These are phyloP conservation scores for Penicillium ochrochloron DNA, from an alignment of 495 filamentous ascomycete genomes.

Conservation along the genomic window DNA sequence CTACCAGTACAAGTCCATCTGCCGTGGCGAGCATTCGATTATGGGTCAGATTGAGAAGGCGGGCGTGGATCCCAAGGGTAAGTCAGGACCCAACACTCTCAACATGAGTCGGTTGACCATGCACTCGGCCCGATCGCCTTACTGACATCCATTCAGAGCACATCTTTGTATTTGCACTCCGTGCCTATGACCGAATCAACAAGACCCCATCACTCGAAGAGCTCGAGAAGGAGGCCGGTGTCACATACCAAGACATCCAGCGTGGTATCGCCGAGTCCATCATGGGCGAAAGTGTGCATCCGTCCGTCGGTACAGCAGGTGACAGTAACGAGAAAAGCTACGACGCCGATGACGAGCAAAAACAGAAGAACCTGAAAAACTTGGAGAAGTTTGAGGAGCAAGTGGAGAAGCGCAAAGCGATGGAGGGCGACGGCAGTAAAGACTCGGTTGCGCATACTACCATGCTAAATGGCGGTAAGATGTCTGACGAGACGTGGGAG, in stretches of 20 bases:
- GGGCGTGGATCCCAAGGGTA: constrained; percentile 73
- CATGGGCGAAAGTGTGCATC: constrained; percentile 75
- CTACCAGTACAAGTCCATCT: constrained; percentile 96
- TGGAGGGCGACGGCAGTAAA: constrained; percentile 49
- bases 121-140: background rate
- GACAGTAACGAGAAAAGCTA: constrained; percentile 49
- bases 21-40: constrained; percentile 88
- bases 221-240: constrained; percentile 76
- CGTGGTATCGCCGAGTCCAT: constrained; percentile 83
- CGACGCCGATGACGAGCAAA: constrained; percentile 39
- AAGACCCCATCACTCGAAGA: constrained; percentile 68
- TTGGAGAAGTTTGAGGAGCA: constrained; percentile 69
- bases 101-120: background rate
- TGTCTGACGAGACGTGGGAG: constrained; percentile 74
- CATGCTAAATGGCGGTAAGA: constrained; percentile 69
- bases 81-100: constrained; percentile 1
- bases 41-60: constrained; percentile 75
- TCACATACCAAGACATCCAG: constrained; percentile 84
- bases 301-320: constrained; percentile 55
- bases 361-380: constrained; percentile 51
- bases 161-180: constrained; percentile 89
- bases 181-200: constrained; percentile 89
- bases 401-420: constrained; percentile 43
- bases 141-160: constrained; percentile 51
- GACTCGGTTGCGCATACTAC: constrained; percentile 80